Base-by-base conservation (phyloP, 495 filamentous ascomycete genomes). In the Xylaria venustula region DNA sequence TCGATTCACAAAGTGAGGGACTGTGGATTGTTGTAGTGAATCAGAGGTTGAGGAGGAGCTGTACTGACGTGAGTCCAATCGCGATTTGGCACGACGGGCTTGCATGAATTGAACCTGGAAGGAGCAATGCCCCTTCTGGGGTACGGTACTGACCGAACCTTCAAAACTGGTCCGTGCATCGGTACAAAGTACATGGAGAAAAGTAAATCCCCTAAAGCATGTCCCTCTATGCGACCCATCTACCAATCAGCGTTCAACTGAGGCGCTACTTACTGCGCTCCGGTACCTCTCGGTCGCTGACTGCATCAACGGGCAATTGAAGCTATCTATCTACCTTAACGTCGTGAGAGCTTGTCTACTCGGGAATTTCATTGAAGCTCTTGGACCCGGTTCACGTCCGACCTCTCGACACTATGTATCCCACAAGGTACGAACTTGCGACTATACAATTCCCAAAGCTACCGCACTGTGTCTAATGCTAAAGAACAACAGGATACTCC, bases 371-470 rank as follows among this genome's bases (percentile, higher is more conserved):
- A 53, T 47, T 19, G 36, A 26, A 60, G 34, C 47, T 19, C 11
- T 25, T 45, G 28, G 47, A 42, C 48, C 37, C 32, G 17, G 46
- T 60, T 53, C 32, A 1, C 25, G 45, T 26, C 48, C 37, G 37
- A 34, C 57, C 23, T n/a, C 11, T 60, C 41, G 50, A 61, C 58
- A 54, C 22, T 19, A 81, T 81, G 79, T 70, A 77, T 68, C 71
- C 78, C 61, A 66, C 79, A 59, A 75, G 79, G 79, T 79, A 59
- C 19, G 48, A 19, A 23, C n/a, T 2, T 6, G 9, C 12, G 17
- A 34, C 2, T 3, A 7, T 52, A 7, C 25, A 19, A 12, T 12
- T 41, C 23, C 15, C 22, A 36, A 45, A 17, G 15, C 3, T n/a
- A 5, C 17, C 37, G 19, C 34, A 5, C 1, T 32, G 15, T 45